A percentile compares a stretch with the other conserved stretches of the same genome.
These are phyloP conservation scores for Eucalyptus victrix DNA, from an alignment of 345 rosid species.

Conservation along the genomic window DNA sequence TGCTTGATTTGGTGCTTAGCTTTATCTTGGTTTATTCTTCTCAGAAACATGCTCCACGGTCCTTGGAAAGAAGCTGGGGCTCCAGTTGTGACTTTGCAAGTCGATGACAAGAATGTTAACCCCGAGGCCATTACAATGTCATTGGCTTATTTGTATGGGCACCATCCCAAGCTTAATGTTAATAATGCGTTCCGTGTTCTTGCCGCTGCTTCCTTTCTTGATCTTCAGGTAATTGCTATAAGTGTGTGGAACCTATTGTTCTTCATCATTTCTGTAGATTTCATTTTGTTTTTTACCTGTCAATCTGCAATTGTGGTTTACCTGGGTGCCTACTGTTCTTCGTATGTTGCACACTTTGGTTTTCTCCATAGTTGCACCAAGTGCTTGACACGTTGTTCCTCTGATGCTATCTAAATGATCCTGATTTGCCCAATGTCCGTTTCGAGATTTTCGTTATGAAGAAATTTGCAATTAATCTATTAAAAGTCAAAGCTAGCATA, in stretches of 20 bases:
- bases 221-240: conserved; percentile 63
- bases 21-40: background rate
- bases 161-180: conserved; percentile 83
- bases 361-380: background rate
- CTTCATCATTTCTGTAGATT: background rate
- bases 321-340: background rate
- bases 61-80: conserved; percentile 96
- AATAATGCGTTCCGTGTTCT: conserved; percentile 81
- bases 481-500: background rate
- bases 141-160: conserved; percentile 83
- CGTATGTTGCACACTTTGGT: background rate
- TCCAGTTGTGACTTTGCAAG: conserved; percentile 55
- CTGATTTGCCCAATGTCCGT: background rate
- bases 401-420: background rate
- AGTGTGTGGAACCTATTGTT: background rate
- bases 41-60: conserved; percentile 90
- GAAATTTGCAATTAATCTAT: background rate
- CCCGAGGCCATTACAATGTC: conserved; percentile 76
- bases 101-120: conserved; percentile 89
- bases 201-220: conserved; percentile 98
- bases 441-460: background rate
- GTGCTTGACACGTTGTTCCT: background rate
- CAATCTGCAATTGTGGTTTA: background rate
- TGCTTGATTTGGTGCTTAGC: background rate
- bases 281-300: background rate